Evolutionary conservation across 139 green algal genomes (phyloP).

Genomic region (Micractinium sp.): DNA sequence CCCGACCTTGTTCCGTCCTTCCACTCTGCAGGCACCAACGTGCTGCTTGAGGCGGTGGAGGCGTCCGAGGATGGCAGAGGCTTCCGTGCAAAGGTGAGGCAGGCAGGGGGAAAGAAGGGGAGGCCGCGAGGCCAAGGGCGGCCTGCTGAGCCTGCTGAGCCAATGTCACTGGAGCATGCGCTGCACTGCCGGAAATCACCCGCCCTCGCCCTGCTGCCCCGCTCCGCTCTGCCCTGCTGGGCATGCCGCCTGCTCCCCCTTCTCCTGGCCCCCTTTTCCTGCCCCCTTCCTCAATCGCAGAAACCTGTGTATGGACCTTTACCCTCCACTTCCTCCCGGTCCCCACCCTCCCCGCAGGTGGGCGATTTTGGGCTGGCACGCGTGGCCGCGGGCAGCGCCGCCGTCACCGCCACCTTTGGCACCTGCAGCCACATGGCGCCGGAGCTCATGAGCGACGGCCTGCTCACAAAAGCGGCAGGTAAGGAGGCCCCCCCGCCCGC

Average conservation of each 20-base stretch:
- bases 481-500: no score
- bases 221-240: not conserved
- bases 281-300: no score
- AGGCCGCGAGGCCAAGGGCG: no score
- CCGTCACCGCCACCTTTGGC: conserved; percentile 45
- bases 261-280: no score
- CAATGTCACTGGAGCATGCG: no score
- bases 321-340: no score
- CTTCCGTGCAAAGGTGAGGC: conserved; percentile 51
- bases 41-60: conserved; percentile 45
- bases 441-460: conserved; percentile 66
- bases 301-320: not conserved
- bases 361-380: conserved; percentile 76
- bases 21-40: conserved; percentile 51
- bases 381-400: conserved; percentile 1
- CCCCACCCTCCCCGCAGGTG: conserved; percentile 36
- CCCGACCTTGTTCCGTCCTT: no score
- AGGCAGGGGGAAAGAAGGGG: not conserved
- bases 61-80: conserved; percentile 24
- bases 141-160: no score
- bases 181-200: no score
- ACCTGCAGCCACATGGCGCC: conserved; percentile 75
- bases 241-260: no score
- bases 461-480: conserved; percentile 32
- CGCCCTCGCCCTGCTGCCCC: not conserved